Conservation (phyloP, 1,139 yeast genomes). For the Candida smagusa region DNA sequence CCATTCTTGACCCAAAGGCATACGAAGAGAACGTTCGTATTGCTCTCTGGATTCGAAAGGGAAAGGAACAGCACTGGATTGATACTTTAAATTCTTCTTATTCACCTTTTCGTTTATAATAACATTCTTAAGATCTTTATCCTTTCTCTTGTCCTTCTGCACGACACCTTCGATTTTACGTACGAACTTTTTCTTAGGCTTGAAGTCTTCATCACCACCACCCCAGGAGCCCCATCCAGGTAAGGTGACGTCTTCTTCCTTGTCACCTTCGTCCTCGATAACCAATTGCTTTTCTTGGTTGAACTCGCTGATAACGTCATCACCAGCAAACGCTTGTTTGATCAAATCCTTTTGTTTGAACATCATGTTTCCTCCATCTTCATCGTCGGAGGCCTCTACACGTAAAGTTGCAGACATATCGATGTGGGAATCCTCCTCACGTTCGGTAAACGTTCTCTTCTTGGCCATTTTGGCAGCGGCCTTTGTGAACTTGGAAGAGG, state of each 20-base stretch:
- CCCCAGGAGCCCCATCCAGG: slow-evolving; percentile 98
- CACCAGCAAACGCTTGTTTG: slow-evolving; percentile 95
- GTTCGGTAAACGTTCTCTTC: slow-evolving; percentile 32
- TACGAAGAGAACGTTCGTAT: slow-evolving; percentile 86
- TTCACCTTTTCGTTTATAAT: slow-evolving; percentile 85
- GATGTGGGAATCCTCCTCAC: slow-evolving; percentile 39
- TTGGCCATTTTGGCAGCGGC: slow-evolving; percentile 50
- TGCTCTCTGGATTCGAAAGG: slow-evolving; percentile 93
- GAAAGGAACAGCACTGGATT: slow-evolving; percentile 84
- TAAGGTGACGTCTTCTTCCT: slow-evolving; percentile 76
- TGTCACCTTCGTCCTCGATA: slow-evolving; percentile 79
- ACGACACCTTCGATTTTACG: slow-evolving; percentile 73
- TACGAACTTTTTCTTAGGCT: slow-evolving; percentile 58
- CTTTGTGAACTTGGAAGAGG: slow-evolving; percentile 54
- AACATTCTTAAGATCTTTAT: slow-evolving; percentile 71
- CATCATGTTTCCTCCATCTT: slow-evolving; percentile 32
- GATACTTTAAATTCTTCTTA: slow-evolving; percentile 81
- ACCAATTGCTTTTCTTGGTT: slow-evolving; percentile 66
- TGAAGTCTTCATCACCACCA: slow-evolving; percentile 49
- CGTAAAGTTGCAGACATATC: slow-evolving; percentile 45
- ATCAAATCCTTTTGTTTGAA: slow-evolving; percentile 82
- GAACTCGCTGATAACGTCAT: slow-evolving; percentile 81
- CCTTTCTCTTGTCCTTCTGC: slow-evolving; percentile 68
- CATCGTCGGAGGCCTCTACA: slow-evolving; percentile 32
- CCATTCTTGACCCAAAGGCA: slow-evolving; percentile 99